phyloP scores from a whole-genome alignment of 495 filamentous ascomycete species.

The Daldinia grandis region DNA sequence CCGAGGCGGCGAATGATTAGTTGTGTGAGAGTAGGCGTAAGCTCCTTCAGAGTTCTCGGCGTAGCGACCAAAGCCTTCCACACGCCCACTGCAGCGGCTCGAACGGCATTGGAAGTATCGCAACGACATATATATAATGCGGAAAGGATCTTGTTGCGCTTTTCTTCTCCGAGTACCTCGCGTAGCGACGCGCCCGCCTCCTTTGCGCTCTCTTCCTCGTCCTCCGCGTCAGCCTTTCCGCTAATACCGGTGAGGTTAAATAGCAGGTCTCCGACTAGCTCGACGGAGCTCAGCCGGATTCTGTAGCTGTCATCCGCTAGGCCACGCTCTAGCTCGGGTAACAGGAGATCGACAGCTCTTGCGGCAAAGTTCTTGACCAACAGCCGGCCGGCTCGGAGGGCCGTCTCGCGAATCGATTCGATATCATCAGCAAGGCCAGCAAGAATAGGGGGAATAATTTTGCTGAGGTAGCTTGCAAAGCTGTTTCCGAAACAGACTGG shows the following conservation, averaged over 20 bases:
- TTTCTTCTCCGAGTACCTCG: constrained; percentile 93
- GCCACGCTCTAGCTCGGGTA: constrained; percentile 94
- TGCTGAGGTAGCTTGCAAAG: constrained; percentile 93
- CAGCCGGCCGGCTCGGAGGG: constrained; percentile 88
- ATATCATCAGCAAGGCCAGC: constrained; percentile 94
- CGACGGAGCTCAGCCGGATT: constrained; percentile 96
- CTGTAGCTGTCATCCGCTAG: constrained; percentile 95
- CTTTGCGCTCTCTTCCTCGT: constrained; percentile 73
- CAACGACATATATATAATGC: constrained; percentile 96
- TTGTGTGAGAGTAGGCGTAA: constrained; percentile 92
- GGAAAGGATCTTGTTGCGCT: constrained; percentile 92
- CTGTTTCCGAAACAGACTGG: constrained; percentile 99
- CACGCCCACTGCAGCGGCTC: constrained; percentile 86
- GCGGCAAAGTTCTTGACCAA: constrained; percentile 98
- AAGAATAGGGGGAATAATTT: constrained; percentile 95
- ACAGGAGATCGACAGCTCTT: constrained; percentile 88
- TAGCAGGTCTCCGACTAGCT: constrained; percentile 93
- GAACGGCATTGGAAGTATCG: constrained; percentile 93
- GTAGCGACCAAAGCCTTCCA: constrained; percentile 98
- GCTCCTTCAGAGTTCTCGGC: constrained; percentile 90
- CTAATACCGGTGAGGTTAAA: constrained; percentile 98
- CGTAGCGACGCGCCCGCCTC: constrained; percentile 91
- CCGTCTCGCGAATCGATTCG: constrained; percentile 93
- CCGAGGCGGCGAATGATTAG: constrained; percentile 93
- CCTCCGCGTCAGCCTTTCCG: constrained; percentile 79